phyloP scores from a whole-genome alignment of 2,329 filamentous ascomycete genomes.

The Aspergillus awamori region DNA sequence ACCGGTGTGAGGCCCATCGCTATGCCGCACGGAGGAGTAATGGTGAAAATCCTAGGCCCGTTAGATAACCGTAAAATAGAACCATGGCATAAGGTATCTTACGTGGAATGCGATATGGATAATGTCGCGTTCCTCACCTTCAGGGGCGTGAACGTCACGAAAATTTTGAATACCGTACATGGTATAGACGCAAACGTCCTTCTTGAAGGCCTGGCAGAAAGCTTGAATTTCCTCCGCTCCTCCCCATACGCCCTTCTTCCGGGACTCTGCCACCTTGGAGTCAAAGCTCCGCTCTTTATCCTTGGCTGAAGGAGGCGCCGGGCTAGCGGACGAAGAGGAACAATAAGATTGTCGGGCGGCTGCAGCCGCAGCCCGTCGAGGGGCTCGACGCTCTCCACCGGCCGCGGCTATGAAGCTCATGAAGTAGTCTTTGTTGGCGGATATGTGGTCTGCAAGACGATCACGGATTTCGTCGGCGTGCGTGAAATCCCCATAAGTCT shows the following conservation, averaged over 20 bases:
- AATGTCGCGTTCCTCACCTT: conserved; percentile 37
- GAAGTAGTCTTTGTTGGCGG: conserved; percentile 62
- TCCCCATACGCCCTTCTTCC: conserved; percentile 63
- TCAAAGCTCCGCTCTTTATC: conserved; percentile 62
- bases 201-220: conserved; percentile 63
- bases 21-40: conserved; percentile 67
- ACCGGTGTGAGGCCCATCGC: conserved; percentile 61
- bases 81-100: conserved; percentile 34
- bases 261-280: conserved; percentile 62
- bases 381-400: conserved; percentile 60
- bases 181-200: conserved; percentile 65
- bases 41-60: conserved; percentile 61
- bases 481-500: conserved; percentile 64
- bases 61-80: conserved; percentile 14
- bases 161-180: conserved; percentile 43
- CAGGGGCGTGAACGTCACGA: conserved; percentile 50
- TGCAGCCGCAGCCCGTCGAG: conserved; percentile 53
- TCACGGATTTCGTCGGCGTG: conserved; percentile 62
- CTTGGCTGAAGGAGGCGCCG: conserved; percentile 47
- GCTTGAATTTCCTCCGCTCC: conserved; percentile 70
- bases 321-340: conserved; percentile 50
- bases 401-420: conserved; percentile 63
- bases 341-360: conserved; percentile 53
- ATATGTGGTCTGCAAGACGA: conserved; percentile 64
- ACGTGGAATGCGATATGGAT: conserved; percentile 67